Conservation (phyloP, 1,284 basidiomycete genomes). For the Papiliotrema nemorosa region DNA sequence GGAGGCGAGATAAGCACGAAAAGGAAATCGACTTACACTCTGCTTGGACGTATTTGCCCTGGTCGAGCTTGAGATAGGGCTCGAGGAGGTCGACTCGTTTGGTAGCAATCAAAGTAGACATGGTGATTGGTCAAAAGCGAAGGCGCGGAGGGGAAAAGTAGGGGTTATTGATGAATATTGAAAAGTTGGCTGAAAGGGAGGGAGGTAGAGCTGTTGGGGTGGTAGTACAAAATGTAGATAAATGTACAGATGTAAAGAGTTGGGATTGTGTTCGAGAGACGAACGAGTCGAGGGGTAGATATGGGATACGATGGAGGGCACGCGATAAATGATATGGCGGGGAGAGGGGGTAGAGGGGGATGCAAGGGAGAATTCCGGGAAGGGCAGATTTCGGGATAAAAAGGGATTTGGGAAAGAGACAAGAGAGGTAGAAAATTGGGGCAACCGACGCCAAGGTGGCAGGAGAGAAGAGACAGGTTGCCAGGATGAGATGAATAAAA, state of each 20-base stretch:
- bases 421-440: too few relatives aligned
- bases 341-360: too few relatives aligned
- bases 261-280: not conserved
- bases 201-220: not conserved
- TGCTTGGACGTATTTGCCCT: conserved; percentile 84
- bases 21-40: conserved; percentile 63
- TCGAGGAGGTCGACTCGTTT: conserved; percentile 80
- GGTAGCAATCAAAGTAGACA: conserved; percentile 48
- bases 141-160: not conserved
- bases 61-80: conserved; percentile 77
- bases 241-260: not conserved
- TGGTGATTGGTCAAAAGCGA: conserved; percentile 11
- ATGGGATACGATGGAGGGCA: too few relatives aligned
- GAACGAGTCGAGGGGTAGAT: too few relatives aligned
- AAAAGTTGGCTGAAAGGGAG: not conserved
- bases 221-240: not conserved
- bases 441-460: too few relatives aligned
- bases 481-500: too few relatives aligned
- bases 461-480: too few relatives aligned
- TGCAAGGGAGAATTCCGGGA: too few relatives aligned
- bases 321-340: too few relatives aligned
- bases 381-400: too few relatives aligned
- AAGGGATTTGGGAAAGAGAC: too few relatives aligned
- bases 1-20: too few relatives aligned
- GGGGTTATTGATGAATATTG: not conserved